Evolutionary conservation across 345 rosid genomes (phyloP), one percentile per base, ranked within the genome.

Genomic region (Crucihimalaya himalaica): DNA sequence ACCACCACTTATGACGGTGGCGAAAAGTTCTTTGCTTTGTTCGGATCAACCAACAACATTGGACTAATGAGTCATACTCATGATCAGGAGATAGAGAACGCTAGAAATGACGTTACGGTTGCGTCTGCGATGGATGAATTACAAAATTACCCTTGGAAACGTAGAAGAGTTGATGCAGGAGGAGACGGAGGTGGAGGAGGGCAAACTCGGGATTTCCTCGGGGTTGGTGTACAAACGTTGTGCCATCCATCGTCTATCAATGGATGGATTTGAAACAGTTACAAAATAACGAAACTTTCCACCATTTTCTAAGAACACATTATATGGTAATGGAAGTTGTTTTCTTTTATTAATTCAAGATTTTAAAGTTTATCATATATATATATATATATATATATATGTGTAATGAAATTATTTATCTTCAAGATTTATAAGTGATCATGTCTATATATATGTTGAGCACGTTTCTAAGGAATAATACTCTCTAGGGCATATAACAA

Each of bases 131-230:
- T 82, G 79, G 79, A 70, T 59, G 86, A 83, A 57, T 5, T 83
- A 58, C 88, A 85, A 35, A 84, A 81, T 82, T 83, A 78, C 77
- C 87, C 90, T 3, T 83, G 83, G 43, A 95, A 78, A 76, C 84
- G 71, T 72, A 65, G 82, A 45, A 84, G 75, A 52, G 82, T 60
- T 65, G 81, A 83, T 53, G 81, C 84, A 1, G 80, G 72, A 29
- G 78, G 74, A 40, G 66, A 54, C 2, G 53, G 18, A 15, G 66
- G 62, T 12, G 75, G 40, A 48, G 84, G 88, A 74, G 98, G 91
- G 83, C 83, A 95, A 82, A 95, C 99, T 25, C 86, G 99, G 68
- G 97, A 95, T 59, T 95, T 95, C 66, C 84, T 95, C 29, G 97
- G 99, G 40, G 97, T 92, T 16, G 97, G 96, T 66, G 85, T 81